Base-by-base conservation (phyloP, 768 basidiomycete genomes). In the Boletus eberwhitei region DNA sequence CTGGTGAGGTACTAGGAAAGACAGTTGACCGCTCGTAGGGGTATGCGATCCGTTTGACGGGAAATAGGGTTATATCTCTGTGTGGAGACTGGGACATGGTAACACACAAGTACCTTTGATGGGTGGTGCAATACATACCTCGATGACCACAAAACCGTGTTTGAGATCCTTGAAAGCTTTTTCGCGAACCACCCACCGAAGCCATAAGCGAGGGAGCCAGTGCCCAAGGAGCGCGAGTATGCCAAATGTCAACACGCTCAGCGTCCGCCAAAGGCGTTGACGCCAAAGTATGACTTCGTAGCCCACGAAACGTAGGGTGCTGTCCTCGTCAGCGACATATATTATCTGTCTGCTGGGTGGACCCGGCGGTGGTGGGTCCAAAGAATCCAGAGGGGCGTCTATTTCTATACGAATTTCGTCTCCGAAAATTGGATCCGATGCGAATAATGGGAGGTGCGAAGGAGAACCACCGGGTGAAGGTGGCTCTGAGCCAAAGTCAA, bases 191-290 rank as follows among this genome's bases (percentile, higher is more conserved):
- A 90, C 88, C 82, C 88, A 95, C 29, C 83, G 83, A 48, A 98
- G 81, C 97, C 97, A 98, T 26, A 94, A 59, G 6, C 79, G 82
- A 52, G 97, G 97, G 59, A 97, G 85, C 97, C 97, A 99, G 64
- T 93, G 86, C 4, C 94, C 95, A 9, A 95, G 71, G 17, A 99
- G 77, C 12, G 80, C 86, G 21, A 98, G 74, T 5, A 82, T 69
- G 5, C 97, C 96, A 12, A 86, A 72, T 2, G 85, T 83, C 8
- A 88, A 47, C 7, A 90, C 58, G 62, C 90, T 91, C 6, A 81
- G 80, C 12, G 77, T 32, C 58, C 81, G 77, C 96, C 97, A 99
- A 4, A 86, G 58, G 71, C 77, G 76, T 39, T 78, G 74, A 50
- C 85, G 82, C 80, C 83, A 84, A 6, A 62, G 64, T 29, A 87